Evolutionary conservation across 371 early-diverging fungal genomes (phyloP).

Genomic region (Mortierella sp.): DNA sequence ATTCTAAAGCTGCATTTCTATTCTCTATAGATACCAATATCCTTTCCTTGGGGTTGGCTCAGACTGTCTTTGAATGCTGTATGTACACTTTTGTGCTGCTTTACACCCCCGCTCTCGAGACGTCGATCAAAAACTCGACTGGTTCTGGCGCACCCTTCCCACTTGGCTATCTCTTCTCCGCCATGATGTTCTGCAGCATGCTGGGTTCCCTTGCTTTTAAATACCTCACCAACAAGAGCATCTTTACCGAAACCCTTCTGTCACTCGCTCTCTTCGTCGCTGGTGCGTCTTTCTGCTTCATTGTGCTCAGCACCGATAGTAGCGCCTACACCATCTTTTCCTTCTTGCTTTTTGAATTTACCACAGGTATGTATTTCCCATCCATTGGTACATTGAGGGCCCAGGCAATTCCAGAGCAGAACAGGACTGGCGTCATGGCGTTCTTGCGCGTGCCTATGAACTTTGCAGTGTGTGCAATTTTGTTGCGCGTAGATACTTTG

Average conservation of each 20-base stretch:
- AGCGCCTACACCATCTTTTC: constrained; percentile 46
- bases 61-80: constrained; percentile 81
- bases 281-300: constrained; percentile 48
- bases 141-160: constrained; percentile 48
- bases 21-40: constrained; percentile 64
- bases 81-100: constrained; percentile 89
- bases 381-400: constrained; percentile 75
- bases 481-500: constrained; percentile 68
- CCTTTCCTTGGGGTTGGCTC: constrained; percentile 75
- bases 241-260: constrained; percentile 38
- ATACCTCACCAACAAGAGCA: constrained; percentile 46
- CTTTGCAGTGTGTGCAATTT: constrained; percentile 75
- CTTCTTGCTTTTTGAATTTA: constrained; percentile 74
- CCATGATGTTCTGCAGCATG: constrained; percentile 84
- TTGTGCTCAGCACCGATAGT: constrained; percentile 21
- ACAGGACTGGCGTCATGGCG: constrained; percentile 82
- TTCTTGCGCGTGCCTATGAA: constrained; percentile 84
- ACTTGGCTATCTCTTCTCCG: constrained; percentile 75
- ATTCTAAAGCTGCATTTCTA: too few relatives aligned
- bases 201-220: constrained; percentile 76
- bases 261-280: constrained; percentile 37
- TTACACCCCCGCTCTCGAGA: constrained; percentile 79
- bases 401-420: constrained; percentile 78
- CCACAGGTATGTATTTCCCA: constrained; percentile 85
- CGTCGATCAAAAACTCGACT: constrained; percentile 33